Conservation (phyloP, 768 basidiomycete genomes). For the Inosperma sp. region DNA sequence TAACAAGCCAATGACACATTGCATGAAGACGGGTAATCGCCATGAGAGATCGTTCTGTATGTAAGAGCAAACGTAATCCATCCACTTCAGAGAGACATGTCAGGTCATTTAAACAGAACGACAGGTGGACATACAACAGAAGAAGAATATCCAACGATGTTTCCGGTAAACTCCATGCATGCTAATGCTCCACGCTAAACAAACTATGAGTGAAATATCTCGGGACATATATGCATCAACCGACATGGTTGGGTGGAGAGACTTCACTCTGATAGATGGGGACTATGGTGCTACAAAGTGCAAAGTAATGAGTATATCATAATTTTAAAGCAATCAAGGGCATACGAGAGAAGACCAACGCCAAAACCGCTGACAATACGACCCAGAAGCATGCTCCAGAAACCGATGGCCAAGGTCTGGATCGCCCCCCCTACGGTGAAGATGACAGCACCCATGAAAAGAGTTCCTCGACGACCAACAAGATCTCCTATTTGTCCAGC, state of each 20-base stretch:
- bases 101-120: too few species aligned
- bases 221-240: slow-evolving; percentile 18
- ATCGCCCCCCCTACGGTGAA: slow-evolving; percentile 85
- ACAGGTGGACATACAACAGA: slow-evolving; percentile 63
- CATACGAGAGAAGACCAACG: slow-evolving; percentile 84
- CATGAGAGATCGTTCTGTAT: slow-evolving; percentile 84
- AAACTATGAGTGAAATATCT: background rate
- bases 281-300: slow-evolving; percentile 69
- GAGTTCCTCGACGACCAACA: slow-evolving; percentile 79
- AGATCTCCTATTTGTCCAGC: slow-evolving; percentile 86
- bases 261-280: slow-evolving; percentile 96
- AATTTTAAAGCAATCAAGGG: slow-evolving; percentile 11
- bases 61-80: slow-evolving; percentile 90
- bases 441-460: slow-evolving; percentile 76
- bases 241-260: slow-evolving; percentile 83
- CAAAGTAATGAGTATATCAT: background rate
- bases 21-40: slow-evolving; percentile 85
- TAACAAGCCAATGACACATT: slow-evolving; percentile 80
- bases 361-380: slow-evolving; percentile 83
- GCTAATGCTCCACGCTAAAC: slow-evolving; percentile 81
- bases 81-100: slow-evolving; percentile 64
- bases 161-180: slow-evolving; percentile 94
- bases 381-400: slow-evolving; percentile 76
- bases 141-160: slow-evolving; percentile 84
- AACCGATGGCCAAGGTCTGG: slow-evolving; percentile 80